phyloP scores from a whole-genome alignment of 2,329 filamentous ascomycete genomes.

The Fusarium robinianum region DNA sequence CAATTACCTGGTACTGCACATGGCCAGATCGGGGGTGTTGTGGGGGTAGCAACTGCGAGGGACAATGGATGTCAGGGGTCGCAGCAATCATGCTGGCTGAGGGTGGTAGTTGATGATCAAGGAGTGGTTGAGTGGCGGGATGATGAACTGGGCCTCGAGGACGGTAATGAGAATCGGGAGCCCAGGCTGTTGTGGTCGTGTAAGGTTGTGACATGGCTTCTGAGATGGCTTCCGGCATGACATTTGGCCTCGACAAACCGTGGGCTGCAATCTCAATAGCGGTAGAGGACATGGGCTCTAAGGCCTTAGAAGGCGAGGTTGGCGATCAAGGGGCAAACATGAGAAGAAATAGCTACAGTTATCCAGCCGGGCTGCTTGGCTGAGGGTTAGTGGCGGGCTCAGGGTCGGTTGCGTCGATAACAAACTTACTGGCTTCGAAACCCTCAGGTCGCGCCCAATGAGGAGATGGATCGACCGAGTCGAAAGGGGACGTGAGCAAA shows the following conservation, averaged over 20 bases:
- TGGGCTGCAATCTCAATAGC: conserved; percentile 24
- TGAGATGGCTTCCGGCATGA: conserved; percentile 33
- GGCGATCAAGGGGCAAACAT: conserved; percentile 18
- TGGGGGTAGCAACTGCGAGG: conserved; percentile 17
- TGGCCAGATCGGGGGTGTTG: conserved; percentile 13
- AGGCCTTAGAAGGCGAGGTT: conserved; percentile 12
- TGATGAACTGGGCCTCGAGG: conserved; percentile 32
- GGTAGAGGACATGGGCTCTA: conserved; percentile 29
- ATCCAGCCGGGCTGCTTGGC: conserved; percentile 21
- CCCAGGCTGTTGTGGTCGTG: conserved; percentile 25
- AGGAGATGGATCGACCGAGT: conserved; percentile 22
- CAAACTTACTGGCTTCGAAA: conserved; percentile 32
- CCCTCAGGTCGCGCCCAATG: conserved; percentile 25
- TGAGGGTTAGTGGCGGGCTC: conserved; percentile 25
- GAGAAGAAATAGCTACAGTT: conserved; percentile 18
- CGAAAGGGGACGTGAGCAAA: conserved; percentile 23
- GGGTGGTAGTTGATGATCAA: conserved; percentile 36
- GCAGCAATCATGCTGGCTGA: conserved; percentile 32
- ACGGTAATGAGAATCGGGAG: conserved; percentile 24
- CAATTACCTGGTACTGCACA: conserved; percentile 21
- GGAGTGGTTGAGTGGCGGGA: conserved; percentile 34
- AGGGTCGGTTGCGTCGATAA: conserved; percentile 33
- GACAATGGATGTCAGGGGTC: conserved; percentile 17
- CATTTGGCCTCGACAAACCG: conserved; percentile 19
- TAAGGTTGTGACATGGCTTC: conserved; percentile 35